Evolutionary conservation across 2,329 filamentous ascomycete genomes (phyloP), one percentile per base, ranked within the genome.

Genomic region (Cytospora chrysosperma): DNA sequence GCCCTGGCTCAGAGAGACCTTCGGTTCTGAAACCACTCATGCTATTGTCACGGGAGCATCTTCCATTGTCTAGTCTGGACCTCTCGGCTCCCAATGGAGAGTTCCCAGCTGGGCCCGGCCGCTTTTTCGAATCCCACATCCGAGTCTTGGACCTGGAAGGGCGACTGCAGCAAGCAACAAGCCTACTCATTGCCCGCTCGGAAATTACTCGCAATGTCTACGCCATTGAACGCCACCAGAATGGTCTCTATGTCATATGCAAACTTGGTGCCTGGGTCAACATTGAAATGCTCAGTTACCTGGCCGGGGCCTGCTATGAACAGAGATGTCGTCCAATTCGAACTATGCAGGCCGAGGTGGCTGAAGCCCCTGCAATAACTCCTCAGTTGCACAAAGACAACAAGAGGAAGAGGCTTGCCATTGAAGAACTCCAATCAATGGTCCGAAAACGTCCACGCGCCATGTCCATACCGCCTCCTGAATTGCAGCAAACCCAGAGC

Each of bases 261-360:
- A 87, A 84, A 69, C 77, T 95, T 51, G 88, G 85, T 2, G 74
- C 78, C 24, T 91, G 89, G 88, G 81, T 90, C 26, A 83, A 87
- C 65, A 72, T 89, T 58, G 79, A 82, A 40, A 76, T 79, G 8
- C 76, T 93, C 30, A 75, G 76, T 27, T 72, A 74, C 13, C 73
- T 79, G 47, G 84, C 85, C 47, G 84, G 82, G 0, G 80, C 78
- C 2, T 77, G 77, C 17, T 80, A 75, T 65, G 69, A 51, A 56
- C 70, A 75, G 53, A 70, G 74, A 10, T 66, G 74, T 56, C 68
- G 68, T 21, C 64, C 71, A 65, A 55, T 60, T 30, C 70, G 68
- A 47, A 62, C 57, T 6, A 47, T 53, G 17, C 49, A 66, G 0
- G 62, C 57, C 24, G 60, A 58, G 24, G 59, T 51, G 13, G 65